These are phyloP conservation scores for Aegilops speltoides DNA, from an alignment of 176 grass and related monocot genomes.

Conservation along the genomic window DNA sequence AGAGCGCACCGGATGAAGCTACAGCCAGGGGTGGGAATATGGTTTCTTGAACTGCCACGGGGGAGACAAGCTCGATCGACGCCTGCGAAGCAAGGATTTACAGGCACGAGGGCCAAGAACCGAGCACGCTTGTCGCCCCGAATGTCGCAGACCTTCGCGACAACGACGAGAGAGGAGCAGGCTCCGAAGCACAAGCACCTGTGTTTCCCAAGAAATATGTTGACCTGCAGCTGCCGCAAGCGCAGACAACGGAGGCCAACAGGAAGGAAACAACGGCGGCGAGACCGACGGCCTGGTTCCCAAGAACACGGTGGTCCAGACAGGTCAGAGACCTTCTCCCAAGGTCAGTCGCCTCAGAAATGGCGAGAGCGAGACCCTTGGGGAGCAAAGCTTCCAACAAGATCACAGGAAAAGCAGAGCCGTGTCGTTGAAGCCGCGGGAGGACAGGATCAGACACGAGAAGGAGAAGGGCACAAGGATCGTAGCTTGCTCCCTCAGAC, in stretches of 20 bases:
- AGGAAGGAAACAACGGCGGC: constrained; percentile 18
- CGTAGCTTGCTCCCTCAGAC: background rate
- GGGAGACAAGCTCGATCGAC: background rate
- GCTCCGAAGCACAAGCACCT: background rate
- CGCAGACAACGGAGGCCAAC: background rate
- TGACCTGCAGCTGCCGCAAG: background rate
- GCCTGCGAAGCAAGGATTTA: background rate
- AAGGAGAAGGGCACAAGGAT: constrained; percentile 13
- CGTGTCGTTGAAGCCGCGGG: background rate
- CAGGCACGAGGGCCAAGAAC: constrained; percentile 24
- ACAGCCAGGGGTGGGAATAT: background rate
- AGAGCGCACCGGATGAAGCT: background rate
- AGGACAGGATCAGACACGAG: constrained; percentile 9
- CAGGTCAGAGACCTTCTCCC: constrained; percentile 5
- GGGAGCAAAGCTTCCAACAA: constrained; percentile 19
- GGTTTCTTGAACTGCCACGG: background rate
- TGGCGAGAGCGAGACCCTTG: background rate
- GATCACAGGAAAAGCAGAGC: constrained; percentile 47
- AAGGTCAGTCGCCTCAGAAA: constrained; percentile 9
- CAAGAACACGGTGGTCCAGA: constrained; percentile 15
- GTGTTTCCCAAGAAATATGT: background rate
- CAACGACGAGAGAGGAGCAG: constrained; percentile 7
- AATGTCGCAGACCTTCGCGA: constrained; percentile 22
- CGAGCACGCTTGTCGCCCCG: background rate
- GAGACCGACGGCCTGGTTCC: constrained; percentile 34